Conservation (phyloP, 1,139 yeast species). For the Casaregolazyma lundiana region DNA sequence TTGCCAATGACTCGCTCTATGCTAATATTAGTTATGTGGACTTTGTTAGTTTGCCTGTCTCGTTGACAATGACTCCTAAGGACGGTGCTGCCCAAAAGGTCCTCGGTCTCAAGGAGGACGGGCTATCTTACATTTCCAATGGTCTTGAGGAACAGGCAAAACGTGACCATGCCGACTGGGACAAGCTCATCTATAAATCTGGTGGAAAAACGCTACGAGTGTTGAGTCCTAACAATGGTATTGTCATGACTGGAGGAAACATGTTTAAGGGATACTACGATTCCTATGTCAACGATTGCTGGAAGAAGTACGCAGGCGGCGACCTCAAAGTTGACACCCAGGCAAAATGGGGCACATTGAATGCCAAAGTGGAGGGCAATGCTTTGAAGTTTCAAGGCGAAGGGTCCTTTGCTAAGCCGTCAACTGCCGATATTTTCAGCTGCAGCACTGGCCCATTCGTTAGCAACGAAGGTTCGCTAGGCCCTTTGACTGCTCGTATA, state of each 20-base stretch:
- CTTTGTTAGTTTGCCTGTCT: background rate
- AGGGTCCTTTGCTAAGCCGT: background rate
- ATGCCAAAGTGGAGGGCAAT: background rate
- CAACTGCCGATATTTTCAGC: background rate
- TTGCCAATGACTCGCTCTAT: background rate
- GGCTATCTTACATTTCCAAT: background rate
- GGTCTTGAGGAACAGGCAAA: background rate
- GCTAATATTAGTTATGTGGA: background rate
- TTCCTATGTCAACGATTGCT: background rate
- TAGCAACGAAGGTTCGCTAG: background rate
- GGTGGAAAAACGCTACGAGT: background rate
- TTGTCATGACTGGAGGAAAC: background rate
- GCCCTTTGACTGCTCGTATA: background rate
- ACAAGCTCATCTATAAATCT: background rate
- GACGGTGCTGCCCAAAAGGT: background rate
- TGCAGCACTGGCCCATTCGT: background rate
- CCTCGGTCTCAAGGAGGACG: constrained; percentile 1
- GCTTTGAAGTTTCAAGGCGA: background rate
- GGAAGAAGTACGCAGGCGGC: background rate
- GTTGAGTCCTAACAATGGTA: background rate
- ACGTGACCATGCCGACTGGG: background rate
- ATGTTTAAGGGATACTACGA: background rate
- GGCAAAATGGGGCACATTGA: background rate
- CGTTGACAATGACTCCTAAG: background rate
- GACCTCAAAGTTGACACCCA: background rate